Conservation (phyloP, 1,284 basidiomycete genomes). For the Inonotus obliquus region DNA sequence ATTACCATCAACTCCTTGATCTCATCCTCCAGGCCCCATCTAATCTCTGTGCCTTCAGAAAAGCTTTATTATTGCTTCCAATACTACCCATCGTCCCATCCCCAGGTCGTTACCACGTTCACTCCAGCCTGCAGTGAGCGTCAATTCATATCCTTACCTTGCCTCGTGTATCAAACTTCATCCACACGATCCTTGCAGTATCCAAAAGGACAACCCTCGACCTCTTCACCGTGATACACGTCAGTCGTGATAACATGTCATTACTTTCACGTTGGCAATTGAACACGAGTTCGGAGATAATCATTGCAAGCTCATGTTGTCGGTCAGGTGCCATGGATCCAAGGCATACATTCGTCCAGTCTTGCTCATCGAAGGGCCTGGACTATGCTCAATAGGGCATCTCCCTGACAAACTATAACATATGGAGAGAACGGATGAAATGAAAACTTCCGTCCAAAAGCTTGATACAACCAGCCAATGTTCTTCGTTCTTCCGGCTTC, state of each 20-base stretch:
- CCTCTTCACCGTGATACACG: not conserved
- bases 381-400: not conserved
- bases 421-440: not conserved
- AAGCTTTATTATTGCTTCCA: too few species aligned
- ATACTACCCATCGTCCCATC: too few species aligned
- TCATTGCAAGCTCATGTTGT: not conserved
- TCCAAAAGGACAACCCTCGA: not conserved
- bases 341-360: not conserved
- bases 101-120: not conserved
- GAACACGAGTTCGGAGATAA: not conserved
- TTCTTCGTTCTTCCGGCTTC: not conserved
- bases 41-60: too few species aligned
- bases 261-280: not conserved
- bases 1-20: not conserved
- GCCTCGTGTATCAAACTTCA: not conserved
- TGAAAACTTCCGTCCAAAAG: not conserved
- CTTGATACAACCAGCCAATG: not conserved
- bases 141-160: not conserved
- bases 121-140: not conserved
- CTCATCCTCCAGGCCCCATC: too few species aligned
- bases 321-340: not conserved
- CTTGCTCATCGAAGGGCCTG: not conserved
- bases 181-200: not conserved
- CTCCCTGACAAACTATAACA: not conserved
- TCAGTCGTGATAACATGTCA: not conserved